These are phyloP conservation scores for Chalaropsis ovoidea DNA, from an alignment of 2,329 filamentous ascomycete genomes.

Conservation along the genomic window DNA sequence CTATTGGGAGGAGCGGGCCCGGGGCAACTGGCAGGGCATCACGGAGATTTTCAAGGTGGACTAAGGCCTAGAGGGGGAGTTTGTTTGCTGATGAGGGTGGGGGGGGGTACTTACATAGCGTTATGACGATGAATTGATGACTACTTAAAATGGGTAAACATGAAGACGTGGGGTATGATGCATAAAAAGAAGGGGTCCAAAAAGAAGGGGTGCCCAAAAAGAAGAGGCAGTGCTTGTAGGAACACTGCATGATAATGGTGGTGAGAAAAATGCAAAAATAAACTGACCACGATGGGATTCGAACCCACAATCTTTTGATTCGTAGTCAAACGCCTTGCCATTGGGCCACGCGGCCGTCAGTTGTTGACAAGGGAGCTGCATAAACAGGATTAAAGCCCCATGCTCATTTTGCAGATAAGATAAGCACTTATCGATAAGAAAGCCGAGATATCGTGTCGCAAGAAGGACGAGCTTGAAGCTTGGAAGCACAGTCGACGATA, in stretches of 20 bases:
- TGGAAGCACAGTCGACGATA: not conserved
- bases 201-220: no score
- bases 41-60: conserved; percentile 41
- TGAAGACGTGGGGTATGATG: not conserved
- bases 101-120: not conserved
- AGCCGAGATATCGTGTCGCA: not conserved
- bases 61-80: not conserved
- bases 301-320: conserved; percentile 26
- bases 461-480: not conserved
- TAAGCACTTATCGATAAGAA: conserved; percentile 20
- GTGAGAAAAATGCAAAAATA: conserved; percentile 9
- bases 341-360: conserved; percentile 24
- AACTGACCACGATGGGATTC: conserved; percentile 24
- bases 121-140: conserved; percentile 16
- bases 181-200: no score
- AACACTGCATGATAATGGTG: no score
- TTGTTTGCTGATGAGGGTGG: not conserved
- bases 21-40: conserved; percentile 53
- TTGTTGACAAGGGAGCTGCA: accelerated
- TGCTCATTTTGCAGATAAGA: not conserved
- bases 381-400: not conserved
- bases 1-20: conserved; percentile 82
- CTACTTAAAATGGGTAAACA: not conserved
- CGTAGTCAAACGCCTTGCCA: conserved; percentile 26
- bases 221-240: no score